These are phyloP conservation scores for Hibiscus tridactylites DNA, from an alignment of 345 rosid species.

Conservation along the genomic window DNA sequence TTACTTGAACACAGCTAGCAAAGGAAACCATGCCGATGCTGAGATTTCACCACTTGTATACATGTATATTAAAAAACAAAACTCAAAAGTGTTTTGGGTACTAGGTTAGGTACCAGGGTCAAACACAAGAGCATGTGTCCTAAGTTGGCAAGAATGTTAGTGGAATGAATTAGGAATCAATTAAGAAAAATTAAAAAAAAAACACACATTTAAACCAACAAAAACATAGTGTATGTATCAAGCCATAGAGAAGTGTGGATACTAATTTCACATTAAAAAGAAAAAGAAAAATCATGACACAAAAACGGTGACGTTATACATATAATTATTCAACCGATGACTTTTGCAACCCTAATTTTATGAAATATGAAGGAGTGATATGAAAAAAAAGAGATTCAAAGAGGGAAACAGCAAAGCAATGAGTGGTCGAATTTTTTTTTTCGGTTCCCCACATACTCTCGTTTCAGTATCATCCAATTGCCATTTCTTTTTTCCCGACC, in stretches of 20 bases:
- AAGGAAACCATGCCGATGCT: neutral
- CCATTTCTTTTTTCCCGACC: neutral
- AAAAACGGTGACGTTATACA: too few species aligned
- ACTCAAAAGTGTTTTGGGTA: neutral
- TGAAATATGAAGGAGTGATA: too few species aligned
- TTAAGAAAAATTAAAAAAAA: neutral
- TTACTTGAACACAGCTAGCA: constrained; percentile 6
- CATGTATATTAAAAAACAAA: neutral
- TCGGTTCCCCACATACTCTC: neutral
- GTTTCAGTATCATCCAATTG: neutral
- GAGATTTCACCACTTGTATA: neutral
- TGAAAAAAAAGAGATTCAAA: neutral
- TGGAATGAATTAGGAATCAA: constrained; percentile 7
- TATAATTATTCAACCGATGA: too few species aligned
- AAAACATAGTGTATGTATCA: constrained; percentile 21
- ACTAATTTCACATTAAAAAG: too few species aligned
- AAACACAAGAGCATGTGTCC: neutral
- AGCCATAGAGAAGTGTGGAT: too few species aligned
- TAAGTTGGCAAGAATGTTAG: neutral
- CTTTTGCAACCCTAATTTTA: too few species aligned
- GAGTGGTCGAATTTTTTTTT: neutral
- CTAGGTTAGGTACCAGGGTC: neutral
- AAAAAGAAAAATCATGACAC: too few species aligned
- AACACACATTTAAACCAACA: constrained; percentile 9
- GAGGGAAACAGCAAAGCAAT: constrained; percentile 31